phyloP scores from a whole-genome alignment of 768 basidiomycete species.

The Hysterangium stoloniferum region DNA sequence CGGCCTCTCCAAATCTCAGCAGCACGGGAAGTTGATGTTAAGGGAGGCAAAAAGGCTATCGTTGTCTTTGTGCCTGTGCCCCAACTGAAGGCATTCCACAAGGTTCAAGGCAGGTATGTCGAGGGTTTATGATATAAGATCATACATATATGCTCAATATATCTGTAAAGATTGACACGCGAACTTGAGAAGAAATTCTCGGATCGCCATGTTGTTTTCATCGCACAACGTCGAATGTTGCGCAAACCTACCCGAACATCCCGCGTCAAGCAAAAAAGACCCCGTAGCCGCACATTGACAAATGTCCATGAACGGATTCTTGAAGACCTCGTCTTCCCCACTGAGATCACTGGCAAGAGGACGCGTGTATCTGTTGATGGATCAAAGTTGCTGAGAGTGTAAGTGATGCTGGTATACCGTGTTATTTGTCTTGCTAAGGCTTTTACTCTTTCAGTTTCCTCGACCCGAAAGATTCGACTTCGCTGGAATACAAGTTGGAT shows the following conservation, averaged over 20 bases:
- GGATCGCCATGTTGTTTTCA: conserved; percentile 97
- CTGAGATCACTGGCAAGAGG: conserved; percentile 98
- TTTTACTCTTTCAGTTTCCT: conserved; percentile 60
- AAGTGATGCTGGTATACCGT: conserved; percentile 31
- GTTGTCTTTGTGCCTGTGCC: conserved; percentile 97
- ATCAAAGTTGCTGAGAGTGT: conserved; percentile 96
- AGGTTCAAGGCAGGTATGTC: conserved; percentile 86
- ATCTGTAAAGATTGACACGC: conserved; percentile 71
- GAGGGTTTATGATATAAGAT: background rate
- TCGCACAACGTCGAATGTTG: conserved; percentile 97
- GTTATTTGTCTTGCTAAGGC: background rate
- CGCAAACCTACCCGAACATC: conserved; percentile 94
- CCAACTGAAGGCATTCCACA: conserved; percentile 97
- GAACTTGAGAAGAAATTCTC: conserved; percentile 99
- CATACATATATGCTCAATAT: conserved; percentile 1
- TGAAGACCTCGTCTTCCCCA: conserved; percentile 98
- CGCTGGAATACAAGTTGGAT: conserved; percentile 99
- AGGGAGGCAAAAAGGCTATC: conserved; percentile 99
- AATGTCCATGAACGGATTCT: conserved; percentile 97
- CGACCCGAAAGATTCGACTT: conserved; percentile 95
- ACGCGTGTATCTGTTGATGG: conserved; percentile 92
- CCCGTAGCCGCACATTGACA: conserved; percentile 93
- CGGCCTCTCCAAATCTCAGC: conserved; percentile 95
- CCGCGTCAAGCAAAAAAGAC: conserved; percentile 91
- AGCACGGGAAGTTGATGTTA: conserved; percentile 97